Evolutionary conservation across 352 stramenopile genomes (phyloP).

Genomic region (Phytophthora hibernalis): DNA sequence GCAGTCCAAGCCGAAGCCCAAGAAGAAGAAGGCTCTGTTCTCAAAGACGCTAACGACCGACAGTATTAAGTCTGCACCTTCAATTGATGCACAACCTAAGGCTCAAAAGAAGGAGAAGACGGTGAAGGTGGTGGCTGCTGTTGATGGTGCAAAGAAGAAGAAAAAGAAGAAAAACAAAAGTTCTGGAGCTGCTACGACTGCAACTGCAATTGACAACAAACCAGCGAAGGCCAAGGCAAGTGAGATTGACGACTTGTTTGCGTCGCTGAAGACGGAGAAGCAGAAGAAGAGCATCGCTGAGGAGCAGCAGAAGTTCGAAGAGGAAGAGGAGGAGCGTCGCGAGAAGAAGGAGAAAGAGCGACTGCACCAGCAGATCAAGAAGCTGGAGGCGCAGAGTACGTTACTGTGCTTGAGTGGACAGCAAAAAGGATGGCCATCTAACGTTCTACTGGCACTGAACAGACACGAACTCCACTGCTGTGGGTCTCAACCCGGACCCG

Average conservation of each 20-base stretch:
- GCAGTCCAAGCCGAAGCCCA: slow-evolving; percentile 22
- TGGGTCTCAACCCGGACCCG: slow-evolving; percentile 72
- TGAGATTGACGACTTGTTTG: slow-evolving; percentile 86
- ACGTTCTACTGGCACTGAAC: no score
- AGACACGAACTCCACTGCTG: slow-evolving; percentile 84
- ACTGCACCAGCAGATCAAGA: slow-evolving; percentile 83
- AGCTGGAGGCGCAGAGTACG: slow-evolving; percentile 82
- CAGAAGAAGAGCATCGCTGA: slow-evolving; percentile 65
- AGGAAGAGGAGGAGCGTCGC: slow-evolving; percentile 47
- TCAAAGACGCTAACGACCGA: slow-evolving; percentile 28
- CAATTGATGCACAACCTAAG: slow-evolving; percentile 1
- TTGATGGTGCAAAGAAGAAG: slow-evolving; percentile 44
- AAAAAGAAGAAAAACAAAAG: slow-evolving; percentile 68
- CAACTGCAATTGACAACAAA: slow-evolving; percentile 27
- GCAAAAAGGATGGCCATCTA: no score
- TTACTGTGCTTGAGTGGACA: not conserved
- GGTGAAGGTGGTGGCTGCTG: not conserved
- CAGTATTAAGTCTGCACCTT: slow-evolving; percentile 10
- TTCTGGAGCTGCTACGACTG: slow-evolving; percentile 1
- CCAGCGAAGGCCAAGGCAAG: slow-evolving; percentile 34
- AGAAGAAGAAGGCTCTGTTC: slow-evolving; percentile 37
- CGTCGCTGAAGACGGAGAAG: slow-evolving; percentile 78
- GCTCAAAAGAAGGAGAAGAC: not conserved
- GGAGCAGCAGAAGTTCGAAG: slow-evolving; percentile 61
- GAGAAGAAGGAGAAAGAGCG: slow-evolving; percentile 68